phyloP scores from a whole-genome alignment of 352 stramenopile genomes.

The Globisporangium orthogonon region DNA sequence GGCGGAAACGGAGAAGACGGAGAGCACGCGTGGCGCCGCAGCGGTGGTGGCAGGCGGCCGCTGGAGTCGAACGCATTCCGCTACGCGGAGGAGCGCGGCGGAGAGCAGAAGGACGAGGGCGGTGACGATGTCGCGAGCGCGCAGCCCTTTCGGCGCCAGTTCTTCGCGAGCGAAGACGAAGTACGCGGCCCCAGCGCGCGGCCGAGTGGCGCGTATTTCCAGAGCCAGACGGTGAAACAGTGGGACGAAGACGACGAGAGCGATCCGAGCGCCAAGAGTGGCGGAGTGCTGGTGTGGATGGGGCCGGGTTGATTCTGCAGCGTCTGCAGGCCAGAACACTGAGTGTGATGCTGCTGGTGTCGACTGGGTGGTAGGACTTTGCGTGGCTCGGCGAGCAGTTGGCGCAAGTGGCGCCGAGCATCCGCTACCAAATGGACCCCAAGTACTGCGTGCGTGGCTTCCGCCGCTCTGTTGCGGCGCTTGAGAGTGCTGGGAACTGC shows the following conservation, averaged over 20 bases:
- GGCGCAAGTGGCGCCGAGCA: constrained; percentile 27
- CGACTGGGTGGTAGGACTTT: constrained; percentile 37
- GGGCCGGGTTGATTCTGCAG: no score
- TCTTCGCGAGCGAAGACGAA: constrained; percentile 54
- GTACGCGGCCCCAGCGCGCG: constrained; percentile 31
- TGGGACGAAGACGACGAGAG: constrained; percentile 53
- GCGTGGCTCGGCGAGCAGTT: constrained; percentile 60
- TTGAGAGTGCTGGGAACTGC: neutral
- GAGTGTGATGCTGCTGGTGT: neutral
- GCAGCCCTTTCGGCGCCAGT: constrained; percentile 29
- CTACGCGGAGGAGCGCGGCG: constrained; percentile 34
- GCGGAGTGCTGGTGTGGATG: constrained; percentile 32
- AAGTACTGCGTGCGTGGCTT: constrained; percentile 62
- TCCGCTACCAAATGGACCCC: constrained; percentile 61
- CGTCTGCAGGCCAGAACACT: no score
- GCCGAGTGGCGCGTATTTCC: constrained; percentile 43
- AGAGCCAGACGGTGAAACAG: constrained; percentile 53
- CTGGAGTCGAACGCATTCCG: constrained; percentile 72
- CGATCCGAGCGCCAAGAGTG: constrained; percentile 1
- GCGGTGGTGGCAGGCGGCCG: constrained; percentile 13
- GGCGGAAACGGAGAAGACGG: neutral
- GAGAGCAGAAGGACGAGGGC: constrained; percentile 9
- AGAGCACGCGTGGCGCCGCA: constrained; percentile 1
- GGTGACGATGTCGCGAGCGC: constrained; percentile 5
- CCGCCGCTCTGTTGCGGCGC: neutral